Evolutionary conservation across 2,329 filamentous ascomycete genomes (phyloP), one percentile per base, ranked within the genome.

Genomic region (Albifimbria verrucaria): DNA sequence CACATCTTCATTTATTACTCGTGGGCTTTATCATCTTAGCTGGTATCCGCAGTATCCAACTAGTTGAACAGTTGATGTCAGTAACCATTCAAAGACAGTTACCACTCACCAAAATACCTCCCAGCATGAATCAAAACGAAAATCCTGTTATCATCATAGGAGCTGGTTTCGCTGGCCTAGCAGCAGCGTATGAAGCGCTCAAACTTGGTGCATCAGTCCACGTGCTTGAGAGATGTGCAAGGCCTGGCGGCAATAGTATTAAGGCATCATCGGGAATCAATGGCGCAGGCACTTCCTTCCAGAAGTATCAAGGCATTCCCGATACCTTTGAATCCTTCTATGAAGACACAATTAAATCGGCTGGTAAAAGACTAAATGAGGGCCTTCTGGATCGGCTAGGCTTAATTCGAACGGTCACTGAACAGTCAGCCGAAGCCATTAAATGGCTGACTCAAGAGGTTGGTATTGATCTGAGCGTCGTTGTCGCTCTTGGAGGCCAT

Each of bases 261-360:
- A 87, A 87, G 67, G 84, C 84, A 0, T 87, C 83, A 0, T 86
- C 83, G 0, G 84, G 83, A 0, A 87, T 87, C 66, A 87, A 86
- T 57, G 84, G 82, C 7, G 82, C 82, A 0, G 76, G 76, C 0
- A 87, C 84, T 0, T 72, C 71, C 3, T 86, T 80, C 56, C 85
- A 88, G 62, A 65, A 66, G 11, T 67, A 62, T 3, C 50, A 62
- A 41, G 62, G 69, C n/a, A 60, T 71, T 21, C 12, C 17, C 43
- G 57, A 65, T 21, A 57, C 62, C 21, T 72, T 77, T 43, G 63
- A 68, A 1, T 59, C 68, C 0, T 86, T 85, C 59, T 79, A 76
- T 58, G 64, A 72, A 23, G 83, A 87, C 65, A 86, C 84, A 0
- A 59, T 83, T 7, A 72, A 68, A 21, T 87, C 83, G 0, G 84